These are phyloP conservation scores for Monilinia fructicola DNA, from an alignment of 2,329 filamentous ascomycete species.

Conservation along the genomic window DNA sequence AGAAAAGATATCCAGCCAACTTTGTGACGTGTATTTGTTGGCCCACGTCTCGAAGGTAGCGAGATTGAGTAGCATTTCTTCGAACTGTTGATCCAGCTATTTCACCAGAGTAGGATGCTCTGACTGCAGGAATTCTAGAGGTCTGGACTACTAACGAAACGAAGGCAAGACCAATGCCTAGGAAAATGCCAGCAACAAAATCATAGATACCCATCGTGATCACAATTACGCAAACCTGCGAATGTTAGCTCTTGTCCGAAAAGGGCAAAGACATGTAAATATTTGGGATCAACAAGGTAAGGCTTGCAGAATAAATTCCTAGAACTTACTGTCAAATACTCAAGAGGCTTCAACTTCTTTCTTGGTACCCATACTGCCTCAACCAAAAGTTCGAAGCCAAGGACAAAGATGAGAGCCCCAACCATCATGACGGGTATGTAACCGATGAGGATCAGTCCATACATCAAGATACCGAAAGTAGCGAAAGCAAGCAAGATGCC, in stretches of 20 bases:
- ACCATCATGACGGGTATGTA: constrained; percentile 98
- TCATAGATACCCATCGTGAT: constrained; percentile 96
- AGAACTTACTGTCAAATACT: constrained; percentile 75
- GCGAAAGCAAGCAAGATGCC: constrained; percentile 79
- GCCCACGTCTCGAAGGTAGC: constrained; percentile 82
- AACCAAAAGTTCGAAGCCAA: constrained; percentile 86
- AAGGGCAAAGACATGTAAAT: not conserved
- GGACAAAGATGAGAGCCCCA: constrained; percentile 88
- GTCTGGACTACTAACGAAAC: constrained; percentile 89
- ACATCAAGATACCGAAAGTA: constrained; percentile 78
- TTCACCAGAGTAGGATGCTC: constrained; percentile 85
- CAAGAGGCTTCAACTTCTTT: constrained; percentile 80
- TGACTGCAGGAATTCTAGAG: constrained; percentile 82
- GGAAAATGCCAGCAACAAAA: constrained; percentile 90
- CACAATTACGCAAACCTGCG: constrained; percentile 76
- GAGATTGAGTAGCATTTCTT: constrained; percentile 83
- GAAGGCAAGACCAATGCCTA: constrained; percentile 89
- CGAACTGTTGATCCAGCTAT: constrained; percentile 90
- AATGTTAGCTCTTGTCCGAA: constrained; percentile 32
- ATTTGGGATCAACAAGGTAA: not conserved
- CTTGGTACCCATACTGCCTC: constrained; percentile 88
- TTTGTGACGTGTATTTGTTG: constrained; percentile 89
- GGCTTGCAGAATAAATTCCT: too few species aligned
- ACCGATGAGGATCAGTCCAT: constrained; percentile 85
- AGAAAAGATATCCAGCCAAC: constrained; percentile 93